Percentiles rank a stretch among this genome's conserved stretches.
Conservation (phyloP, 768 basidiomycete species). For the Postia placenta region DNA sequence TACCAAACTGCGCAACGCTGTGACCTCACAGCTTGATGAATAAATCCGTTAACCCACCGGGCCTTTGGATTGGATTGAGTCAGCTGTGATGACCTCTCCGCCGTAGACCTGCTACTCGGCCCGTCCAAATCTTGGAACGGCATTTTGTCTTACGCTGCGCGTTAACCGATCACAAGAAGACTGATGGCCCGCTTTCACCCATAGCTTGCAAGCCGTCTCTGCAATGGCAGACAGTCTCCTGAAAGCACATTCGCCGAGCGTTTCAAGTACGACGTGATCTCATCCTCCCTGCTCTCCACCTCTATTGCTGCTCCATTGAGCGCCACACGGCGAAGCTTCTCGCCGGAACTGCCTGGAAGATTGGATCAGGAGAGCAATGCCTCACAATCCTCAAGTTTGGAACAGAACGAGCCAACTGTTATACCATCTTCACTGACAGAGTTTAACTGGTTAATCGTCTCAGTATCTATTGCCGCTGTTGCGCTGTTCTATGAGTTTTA, state of each 20-base stretch:
- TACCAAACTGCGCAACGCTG: no score
- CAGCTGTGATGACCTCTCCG: no score
- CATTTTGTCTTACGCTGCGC: no score
- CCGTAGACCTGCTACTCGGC: no score
- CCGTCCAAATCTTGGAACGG: no score
- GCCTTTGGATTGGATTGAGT: no score
- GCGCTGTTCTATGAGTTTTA: conserved; percentile 17
- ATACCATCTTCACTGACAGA: conserved; percentile 2
- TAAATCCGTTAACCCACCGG: no score
- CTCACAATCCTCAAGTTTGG: neutral
- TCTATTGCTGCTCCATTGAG: conserved; percentile 35
- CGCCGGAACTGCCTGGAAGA: conserved; percentile 18
- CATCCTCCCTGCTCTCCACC: conserved; percentile 67
- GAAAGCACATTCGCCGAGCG: conserved; percentile 58
- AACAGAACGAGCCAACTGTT: neutral
- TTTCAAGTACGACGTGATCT: conserved; percentile 82
- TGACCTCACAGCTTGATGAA: no score
- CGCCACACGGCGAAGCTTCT: conserved; percentile 13
- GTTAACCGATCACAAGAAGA: no score
- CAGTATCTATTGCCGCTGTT: conserved; percentile 18
- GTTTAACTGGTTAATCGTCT: conserved; percentile 11
- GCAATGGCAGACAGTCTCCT: conserved; percentile 4
- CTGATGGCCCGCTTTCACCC: no score
- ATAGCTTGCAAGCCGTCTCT: conserved; percentile 9
- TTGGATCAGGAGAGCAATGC: conserved; percentile 13